Evolutionary conservation across 768 basidiomycete genomes (phyloP), one percentile per base, ranked within the genome.

Genomic region (Tubosaeta sp.): DNA sequence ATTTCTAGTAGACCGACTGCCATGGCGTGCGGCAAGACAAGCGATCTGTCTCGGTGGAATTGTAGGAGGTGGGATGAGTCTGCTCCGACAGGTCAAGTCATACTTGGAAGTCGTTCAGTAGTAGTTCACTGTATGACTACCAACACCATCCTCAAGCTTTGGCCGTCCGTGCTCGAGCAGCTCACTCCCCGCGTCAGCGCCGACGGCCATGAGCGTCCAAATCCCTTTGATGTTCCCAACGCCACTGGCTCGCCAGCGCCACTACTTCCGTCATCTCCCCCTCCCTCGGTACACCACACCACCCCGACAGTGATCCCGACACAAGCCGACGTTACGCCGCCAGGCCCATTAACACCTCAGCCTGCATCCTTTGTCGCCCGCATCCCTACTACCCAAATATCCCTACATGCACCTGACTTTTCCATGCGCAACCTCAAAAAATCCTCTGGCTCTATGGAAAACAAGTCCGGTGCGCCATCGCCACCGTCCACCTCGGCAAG

Each of bases 341-440:
- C 77, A 65, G 77, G 72, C 59, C 65, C 73, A 68, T 68, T 73
- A 70, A 75, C 78, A 53, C 73, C 80, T 62, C 68, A 73, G 51
- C 67, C 74, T 58, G 75, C 72, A 67, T 65, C 71, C 60, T 77
- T 81, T 66, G 72, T 76, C 59, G 73, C 77, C 52, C 74, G 76
- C 47, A 71, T 72, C 59, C 83, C 77, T 73, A 85, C 74, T 65
- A 79, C 79, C 44, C 71, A 74, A 52, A 81, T 91, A 67, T 85
- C 91, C 58, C 77, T 93, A 73, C 85, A 90, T 87, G 86, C 87
- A 29, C 90, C 91, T 68, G 80, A 83, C 66, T 89, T 91, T 74
- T 81, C 83, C 68, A 90, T 89, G 85, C 83, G 82, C 64, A 79
- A 76, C 66, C 79, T 76, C 54, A 72, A 77, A 62, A 72, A 72